A percentile compares a stretch with the other conserved stretches of the same genome.
These are phyloP conservation scores for Gypsophila paniculata DNA, from an alignment of 179 eudicot genomes.

Conservation along the genomic window DNA sequence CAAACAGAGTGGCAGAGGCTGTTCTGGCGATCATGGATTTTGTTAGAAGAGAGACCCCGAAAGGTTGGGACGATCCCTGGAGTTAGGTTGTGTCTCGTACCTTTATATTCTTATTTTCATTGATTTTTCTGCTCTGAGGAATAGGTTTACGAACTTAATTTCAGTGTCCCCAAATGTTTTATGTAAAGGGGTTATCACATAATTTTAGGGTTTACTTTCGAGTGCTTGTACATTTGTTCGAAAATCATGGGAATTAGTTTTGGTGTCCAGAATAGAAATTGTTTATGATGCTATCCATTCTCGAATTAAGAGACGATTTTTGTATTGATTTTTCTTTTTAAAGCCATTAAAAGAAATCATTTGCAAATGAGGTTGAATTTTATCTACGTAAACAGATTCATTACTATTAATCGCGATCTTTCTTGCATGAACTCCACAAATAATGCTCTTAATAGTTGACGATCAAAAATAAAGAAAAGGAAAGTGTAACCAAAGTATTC, in stretches of 20 bases:
- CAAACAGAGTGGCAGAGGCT: conserved; percentile 83
- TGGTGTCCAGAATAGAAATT: not conserved
- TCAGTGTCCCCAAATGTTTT: too few relatives aligned
- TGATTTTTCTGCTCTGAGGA: not conserved
- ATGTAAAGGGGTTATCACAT: too few relatives aligned
- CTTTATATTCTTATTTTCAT: not conserved
- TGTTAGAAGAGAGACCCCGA: conserved; percentile 72
- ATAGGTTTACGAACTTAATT: too few relatives aligned
- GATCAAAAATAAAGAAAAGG: too few relatives aligned
- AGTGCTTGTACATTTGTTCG: too few relatives aligned
- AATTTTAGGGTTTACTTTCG: too few relatives aligned
- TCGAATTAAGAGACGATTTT: not conserved
- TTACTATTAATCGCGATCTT: too few relatives aligned
- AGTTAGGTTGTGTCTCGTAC: conserved; percentile 28
- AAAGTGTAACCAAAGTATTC: too few relatives aligned
- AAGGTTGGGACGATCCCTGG: conserved; percentile 99
- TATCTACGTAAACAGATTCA: not conserved
- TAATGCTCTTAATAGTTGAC: too few relatives aligned
- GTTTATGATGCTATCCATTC: not conserved
- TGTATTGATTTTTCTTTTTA: not conserved
- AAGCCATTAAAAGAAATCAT: too few relatives aligned
- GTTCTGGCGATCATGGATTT: conserved; percentile 66
- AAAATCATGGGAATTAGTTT: too few relatives aligned
- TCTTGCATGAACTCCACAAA: too few relatives aligned
- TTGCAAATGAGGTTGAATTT: not conserved